Evolutionary conservation across 192 early-diverging fungal species (phyloP).

Genomic region (Backusella sp.): DNA sequence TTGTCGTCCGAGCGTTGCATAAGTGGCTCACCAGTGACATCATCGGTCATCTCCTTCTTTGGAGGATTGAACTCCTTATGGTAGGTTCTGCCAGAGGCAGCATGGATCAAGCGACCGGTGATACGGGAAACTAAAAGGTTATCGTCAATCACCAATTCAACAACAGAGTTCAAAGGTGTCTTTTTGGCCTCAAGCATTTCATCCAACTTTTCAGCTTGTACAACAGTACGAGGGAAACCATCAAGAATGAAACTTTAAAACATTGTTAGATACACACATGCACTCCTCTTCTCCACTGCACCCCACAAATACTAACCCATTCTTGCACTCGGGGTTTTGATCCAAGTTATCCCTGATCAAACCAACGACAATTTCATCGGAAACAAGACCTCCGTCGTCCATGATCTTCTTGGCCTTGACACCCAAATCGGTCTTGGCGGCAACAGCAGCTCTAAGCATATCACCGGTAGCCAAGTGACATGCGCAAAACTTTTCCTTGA

Average conservation of each 20-base stretch:
- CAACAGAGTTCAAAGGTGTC: conserved; percentile 77
- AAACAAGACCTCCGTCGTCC: conserved; percentile 95
- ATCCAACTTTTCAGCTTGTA: conserved; percentile 97
- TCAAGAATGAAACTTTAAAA: conserved; percentile 86
- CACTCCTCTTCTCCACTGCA: neutral
- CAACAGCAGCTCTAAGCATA: conserved; percentile 96
- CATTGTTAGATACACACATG: neutral
- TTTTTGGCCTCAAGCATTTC: conserved; percentile 83
- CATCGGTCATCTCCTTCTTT: conserved; percentile 86
- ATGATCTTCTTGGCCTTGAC: conserved; percentile 98
- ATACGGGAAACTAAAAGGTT: conserved; percentile 89
- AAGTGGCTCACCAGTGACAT: conserved; percentile 95
- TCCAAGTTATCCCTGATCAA: conserved; percentile 97
- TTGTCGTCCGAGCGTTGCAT: conserved; percentile 98
- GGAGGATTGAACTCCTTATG: conserved; percentile 94
- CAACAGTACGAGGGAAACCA: conserved; percentile 98
- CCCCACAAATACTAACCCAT: conserved; percentile 57
- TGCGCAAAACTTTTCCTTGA: conserved; percentile 92
- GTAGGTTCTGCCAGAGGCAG: conserved; percentile 91
- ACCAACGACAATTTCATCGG: conserved; percentile 97
- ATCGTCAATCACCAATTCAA: conserved; percentile 94
- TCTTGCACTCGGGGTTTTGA: conserved; percentile 91
- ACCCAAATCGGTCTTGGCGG: conserved; percentile 87
- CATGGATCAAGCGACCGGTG: conserved; percentile 95
- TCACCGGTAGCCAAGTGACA: conserved; percentile 99